Conservation (phyloP, 2,329 filamentous ascomycete species). For the Phyllosticta citriasiana region DNA sequence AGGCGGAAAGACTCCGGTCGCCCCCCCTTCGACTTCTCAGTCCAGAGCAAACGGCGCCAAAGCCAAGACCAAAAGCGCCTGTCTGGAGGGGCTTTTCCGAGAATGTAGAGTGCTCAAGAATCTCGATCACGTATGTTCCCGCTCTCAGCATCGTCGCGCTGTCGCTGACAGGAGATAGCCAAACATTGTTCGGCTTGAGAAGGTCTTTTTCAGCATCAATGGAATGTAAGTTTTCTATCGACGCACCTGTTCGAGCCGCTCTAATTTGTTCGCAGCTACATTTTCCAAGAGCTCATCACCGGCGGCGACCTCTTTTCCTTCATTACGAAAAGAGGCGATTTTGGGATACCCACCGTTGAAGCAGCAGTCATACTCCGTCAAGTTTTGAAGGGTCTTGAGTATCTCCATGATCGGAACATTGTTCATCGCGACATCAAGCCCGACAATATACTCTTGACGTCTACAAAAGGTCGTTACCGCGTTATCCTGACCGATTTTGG, state of each 20-base stretch:
- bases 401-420: conserved; percentile 45
- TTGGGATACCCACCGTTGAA: conserved; percentile 38
- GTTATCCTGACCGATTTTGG: conserved; percentile 54
- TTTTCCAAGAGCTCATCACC: conserved; percentile 51
- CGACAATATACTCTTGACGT: conserved; percentile 53
- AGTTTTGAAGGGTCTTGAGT: conserved; percentile 47
- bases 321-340: conserved; percentile 38
- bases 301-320: conserved; percentile 53
- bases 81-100: conserved; percentile 17
- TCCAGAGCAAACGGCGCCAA: neutral
- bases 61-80: neutral
- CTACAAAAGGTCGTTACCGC: conserved; percentile 38
- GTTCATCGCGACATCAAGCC: conserved; percentile 55
- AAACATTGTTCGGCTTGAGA: conserved; percentile 49
- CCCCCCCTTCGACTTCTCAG: neutral
- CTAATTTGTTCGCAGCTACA: conserved; percentile 34
- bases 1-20: neutral
- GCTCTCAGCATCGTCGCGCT: neutral
- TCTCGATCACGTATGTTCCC: conserved; percentile 40
- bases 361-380: conserved; percentile 46
- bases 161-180: conserved; percentile 29
- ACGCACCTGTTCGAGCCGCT: neutral
- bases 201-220: conserved; percentile 43
- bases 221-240: conserved; percentile 34
- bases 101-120: conserved; percentile 41